A percentile compares a stretch with the other conserved stretches of the same genome.
Conservation (phyloP, 805 yeast genomes). For the Candida ascalaphidarum region DNA sequence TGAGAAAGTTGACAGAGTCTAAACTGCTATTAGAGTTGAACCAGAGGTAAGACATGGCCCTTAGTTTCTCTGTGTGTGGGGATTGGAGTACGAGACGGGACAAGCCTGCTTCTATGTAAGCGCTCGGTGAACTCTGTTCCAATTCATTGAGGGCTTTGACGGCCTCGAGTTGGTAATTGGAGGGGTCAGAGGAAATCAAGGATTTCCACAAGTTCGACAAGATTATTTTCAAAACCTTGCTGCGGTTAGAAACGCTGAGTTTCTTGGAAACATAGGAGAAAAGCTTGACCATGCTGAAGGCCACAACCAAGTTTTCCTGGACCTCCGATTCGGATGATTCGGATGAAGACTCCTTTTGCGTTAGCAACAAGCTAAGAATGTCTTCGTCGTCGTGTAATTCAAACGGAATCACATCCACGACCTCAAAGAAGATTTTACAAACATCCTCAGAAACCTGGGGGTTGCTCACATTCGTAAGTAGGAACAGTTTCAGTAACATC, state of each 20-base stretch:
- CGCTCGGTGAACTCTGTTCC: constrained; percentile 41
- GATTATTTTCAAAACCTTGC: constrained; percentile 30
- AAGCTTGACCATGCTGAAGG: constrained; percentile 37
- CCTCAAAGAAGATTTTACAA: constrained; percentile 11
- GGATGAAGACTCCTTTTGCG: not conserved
- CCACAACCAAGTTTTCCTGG: constrained; percentile 13
- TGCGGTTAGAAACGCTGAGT: constrained; percentile 21
- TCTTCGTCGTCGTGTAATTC: too few species aligned
- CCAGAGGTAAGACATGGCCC: constrained; percentile 67
- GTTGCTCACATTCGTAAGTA: constrained; percentile 8
- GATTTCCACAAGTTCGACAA: constrained; percentile 48
- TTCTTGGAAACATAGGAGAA: constrained; percentile 25
- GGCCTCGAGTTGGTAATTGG: constrained; percentile 57
- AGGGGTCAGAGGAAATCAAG: constrained; percentile 39
- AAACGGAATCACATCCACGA: constrained; percentile 13
- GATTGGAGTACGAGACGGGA: constrained; percentile 42
- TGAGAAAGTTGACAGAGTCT: constrained; percentile 42
- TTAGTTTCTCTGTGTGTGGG: constrained; percentile 27
- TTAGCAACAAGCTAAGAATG: too few species aligned
- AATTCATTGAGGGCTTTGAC: constrained; percentile 58
- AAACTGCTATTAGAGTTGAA: constrained; percentile 47
- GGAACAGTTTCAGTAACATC: constrained; percentile 9
- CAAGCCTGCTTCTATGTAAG: constrained; percentile 67
- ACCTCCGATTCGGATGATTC: constrained; percentile 1
- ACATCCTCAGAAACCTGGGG: constrained; percentile 8